Evolutionary conservation across 768 basidiomycete species (phyloP), one percentile per base, ranked within the genome.

Genomic region (Naganishia friedmannii): DNA sequence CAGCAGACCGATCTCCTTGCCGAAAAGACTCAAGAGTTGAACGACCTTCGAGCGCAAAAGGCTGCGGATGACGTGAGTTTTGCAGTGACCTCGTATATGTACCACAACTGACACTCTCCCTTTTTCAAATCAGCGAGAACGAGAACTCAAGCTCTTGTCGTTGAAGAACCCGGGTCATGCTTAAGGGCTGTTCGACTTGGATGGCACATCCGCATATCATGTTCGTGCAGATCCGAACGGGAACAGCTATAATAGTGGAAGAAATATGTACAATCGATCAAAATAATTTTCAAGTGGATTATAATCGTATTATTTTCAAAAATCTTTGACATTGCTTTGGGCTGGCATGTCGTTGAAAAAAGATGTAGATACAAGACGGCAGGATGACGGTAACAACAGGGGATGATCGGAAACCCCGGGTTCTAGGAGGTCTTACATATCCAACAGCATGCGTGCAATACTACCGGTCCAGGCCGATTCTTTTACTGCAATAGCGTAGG

Each of bases 21-120:
- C 63, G 87, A 87, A 67, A 91, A 91, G 83, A 85, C 85, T n/a
- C 84, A 86, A 66, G 89, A 91, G 75, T 85, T 92, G 1, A 89
- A 91, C 73, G 84, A 84, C 72, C 77, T 91, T 65, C 83, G 89
- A 34, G 82, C 83, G 23, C 84, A 87, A 74, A 88, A 88, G 76
- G 86, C 85, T 42, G 87, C 87, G 9, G 90, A 91, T 73, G 90
- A 91, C 67, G 82, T 82, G 76, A 82, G 75, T 79, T 3, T 2
- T 55, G 53, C 69, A 69, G 70, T 34, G 26, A 23, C 6, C 29
- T 34, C 48, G 19, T 23, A 63, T 56, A 7, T n/a, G 5, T 23
- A 54, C 7, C 19, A 7, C 19, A 3, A 21, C 19, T 31, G 58
- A 54, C 46, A 56, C 48, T 9, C 23, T 19, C n/a, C 10, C 7